A percentile compares a stretch with the other conserved stretches of the same genome.
These are phyloP conservation scores for Tricholoma matsutake DNA, from an alignment of 768 basidiomycete species.

Conservation along the genomic window DNA sequence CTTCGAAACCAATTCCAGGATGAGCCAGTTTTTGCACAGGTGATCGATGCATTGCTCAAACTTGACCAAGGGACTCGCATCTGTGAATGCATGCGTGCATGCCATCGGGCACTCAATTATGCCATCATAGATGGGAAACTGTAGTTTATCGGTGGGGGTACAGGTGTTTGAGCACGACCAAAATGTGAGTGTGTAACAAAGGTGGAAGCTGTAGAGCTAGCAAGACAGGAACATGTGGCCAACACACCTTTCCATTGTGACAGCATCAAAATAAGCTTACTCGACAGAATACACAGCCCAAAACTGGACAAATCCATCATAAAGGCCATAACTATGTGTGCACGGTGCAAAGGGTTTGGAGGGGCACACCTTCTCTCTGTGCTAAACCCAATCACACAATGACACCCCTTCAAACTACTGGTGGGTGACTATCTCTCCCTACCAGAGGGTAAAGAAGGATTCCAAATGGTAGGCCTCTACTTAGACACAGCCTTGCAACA, in stretches of 20 bases:
- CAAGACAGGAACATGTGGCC: not conserved
- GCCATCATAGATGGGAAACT: constrained; percentile 13
- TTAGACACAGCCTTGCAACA: constrained; percentile 29
- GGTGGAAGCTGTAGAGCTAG: not conserved
- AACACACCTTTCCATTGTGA: not conserved
- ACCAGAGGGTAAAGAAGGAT: constrained; percentile 30
- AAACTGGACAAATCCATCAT: not conserved
- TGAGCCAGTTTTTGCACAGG: too few species aligned
- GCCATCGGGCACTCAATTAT: too few species aligned
- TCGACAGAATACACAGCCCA: not conserved
- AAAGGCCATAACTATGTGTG: not conserved
- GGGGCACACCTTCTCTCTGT: constrained; percentile 28
- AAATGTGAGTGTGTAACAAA: constrained; percentile 6
- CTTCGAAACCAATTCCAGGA: too few species aligned
- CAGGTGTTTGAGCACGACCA: not conserved
- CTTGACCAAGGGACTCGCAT: too few species aligned
- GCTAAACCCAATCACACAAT: constrained; percentile 13
- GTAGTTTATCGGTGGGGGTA: constrained; percentile 8
- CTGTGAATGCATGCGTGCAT: too few species aligned
- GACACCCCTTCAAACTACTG: not conserved
- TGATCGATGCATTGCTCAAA: too few species aligned
- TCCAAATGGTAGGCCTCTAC: constrained; percentile 12
- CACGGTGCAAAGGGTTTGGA: constrained; percentile 27
- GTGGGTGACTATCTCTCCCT: constrained; percentile 9
- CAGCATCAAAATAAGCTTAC: not conserved